A percentile compares a stretch with the other conserved stretches of the same genome.
These are phyloP conservation scores for Didymella keratinophila DNA, from an alignment of 2,329 filamentous ascomycete species.

Conservation along the genomic window DNA sequence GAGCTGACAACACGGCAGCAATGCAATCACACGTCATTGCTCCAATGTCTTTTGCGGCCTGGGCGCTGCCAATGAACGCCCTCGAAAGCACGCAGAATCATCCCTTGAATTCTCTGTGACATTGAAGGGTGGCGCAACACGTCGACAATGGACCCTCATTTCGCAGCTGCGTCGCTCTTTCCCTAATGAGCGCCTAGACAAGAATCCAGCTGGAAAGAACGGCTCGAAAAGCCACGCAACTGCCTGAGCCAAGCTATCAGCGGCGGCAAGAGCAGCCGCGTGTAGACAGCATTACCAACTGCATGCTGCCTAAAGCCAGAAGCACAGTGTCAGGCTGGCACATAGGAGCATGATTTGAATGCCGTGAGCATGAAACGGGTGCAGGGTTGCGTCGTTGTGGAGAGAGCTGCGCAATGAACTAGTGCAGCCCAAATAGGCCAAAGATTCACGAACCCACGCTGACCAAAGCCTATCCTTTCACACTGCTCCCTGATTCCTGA, in stretches of 20 bases:
- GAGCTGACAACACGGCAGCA: constrained; percentile 1
- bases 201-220: constrained; percentile 11
- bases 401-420: constrained; percentile 21
- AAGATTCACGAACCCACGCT: constrained; percentile 21
- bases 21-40: constrained; percentile 15
- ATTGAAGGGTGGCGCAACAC: constrained; percentile 9
- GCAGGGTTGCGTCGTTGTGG: constrained; percentile 20
- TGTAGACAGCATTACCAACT: constrained; percentile 2
- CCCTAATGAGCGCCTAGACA: constrained; percentile 15
- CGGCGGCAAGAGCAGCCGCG: constrained; percentile 13
- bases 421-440: constrained; percentile 22
- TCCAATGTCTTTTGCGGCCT: constrained; percentile 5
- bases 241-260: constrained; percentile 10
- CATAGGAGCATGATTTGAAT: constrained; percentile 6
- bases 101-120: neutral
- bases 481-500: constrained; percentile 4
- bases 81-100: neutral
- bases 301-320: constrained; percentile 8
- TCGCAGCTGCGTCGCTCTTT: constrained; percentile 22
- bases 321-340: neutral
- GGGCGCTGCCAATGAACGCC: neutral
- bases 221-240: constrained; percentile 9
- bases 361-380: constrained; percentile 17
- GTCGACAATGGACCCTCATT: constrained; percentile 16
- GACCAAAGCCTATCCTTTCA: constrained; percentile 22